phyloP scores from a whole-genome alignment of 495 filamentous ascomycete genomes.

The Tuber borchii region DNA sequence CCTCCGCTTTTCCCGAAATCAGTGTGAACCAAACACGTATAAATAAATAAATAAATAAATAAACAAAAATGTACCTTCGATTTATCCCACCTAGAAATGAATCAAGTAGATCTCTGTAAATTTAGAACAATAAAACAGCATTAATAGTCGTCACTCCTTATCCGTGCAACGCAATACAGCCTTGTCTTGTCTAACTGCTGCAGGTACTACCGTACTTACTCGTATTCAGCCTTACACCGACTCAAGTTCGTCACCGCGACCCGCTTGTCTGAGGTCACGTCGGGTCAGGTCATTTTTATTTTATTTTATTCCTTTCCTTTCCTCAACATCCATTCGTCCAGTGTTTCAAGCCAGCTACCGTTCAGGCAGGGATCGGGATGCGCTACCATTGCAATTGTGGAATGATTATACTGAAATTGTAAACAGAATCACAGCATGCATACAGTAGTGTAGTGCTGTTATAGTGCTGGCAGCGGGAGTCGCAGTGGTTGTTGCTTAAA shows the following conservation, averaged over 20 bases:
- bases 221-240: neutral
- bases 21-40: too few relatives aligned
- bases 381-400: neutral
- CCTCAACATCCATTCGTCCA: neutral
- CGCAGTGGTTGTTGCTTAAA: neutral
- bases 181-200: neutral
- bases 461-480: neutral
- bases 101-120: neutral
- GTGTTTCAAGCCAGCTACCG: neutral
- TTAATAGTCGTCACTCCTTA: neutral
- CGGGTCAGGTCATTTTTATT: neutral
- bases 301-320: neutral
- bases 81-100: neutral
- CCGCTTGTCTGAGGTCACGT: neutral
- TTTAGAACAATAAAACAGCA: neutral
- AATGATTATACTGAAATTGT: neutral
- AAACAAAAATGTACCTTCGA: neutral
- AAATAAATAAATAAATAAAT: too few relatives aligned
- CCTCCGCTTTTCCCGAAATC: neutral
- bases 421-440: neutral
- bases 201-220: neutral
- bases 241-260: neutral
- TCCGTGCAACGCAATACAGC: neutral
- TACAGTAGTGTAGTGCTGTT: neutral
- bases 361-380: neutral